Percentiles rank a stretch among this genome's conserved stretches.
phyloP scores from a whole-genome alignment of 768 basidiomycete genomes.

The Leccinum sublutescens region DNA sequence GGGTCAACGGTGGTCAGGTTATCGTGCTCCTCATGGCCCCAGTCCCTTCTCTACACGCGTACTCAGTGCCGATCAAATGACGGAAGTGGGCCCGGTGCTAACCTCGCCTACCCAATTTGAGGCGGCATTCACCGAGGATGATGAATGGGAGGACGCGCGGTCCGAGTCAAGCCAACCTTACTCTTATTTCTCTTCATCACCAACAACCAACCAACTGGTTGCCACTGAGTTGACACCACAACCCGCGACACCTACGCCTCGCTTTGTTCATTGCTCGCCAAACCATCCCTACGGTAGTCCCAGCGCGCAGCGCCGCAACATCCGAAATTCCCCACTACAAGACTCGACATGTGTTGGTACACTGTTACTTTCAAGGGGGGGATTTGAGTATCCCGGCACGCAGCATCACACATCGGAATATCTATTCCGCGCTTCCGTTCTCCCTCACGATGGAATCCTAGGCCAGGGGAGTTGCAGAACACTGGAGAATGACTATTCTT shows the following conservation, averaged over 20 bases:
- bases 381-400: neutral
- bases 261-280: neutral
- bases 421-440: neutral
- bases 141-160: constrained; percentile 16
- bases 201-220: constrained; percentile 7
- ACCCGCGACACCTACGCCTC: neutral
- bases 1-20: constrained; percentile 32
- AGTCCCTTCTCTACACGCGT: constrained; percentile 25
- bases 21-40: constrained; percentile 24
- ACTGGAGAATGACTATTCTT: neutral
- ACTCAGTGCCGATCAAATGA: constrained; percentile 20
- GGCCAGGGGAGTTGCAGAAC: neutral
- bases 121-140: constrained; percentile 15
- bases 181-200: constrained; percentile 10
- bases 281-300: neutral
- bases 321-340: constrained; percentile 1
- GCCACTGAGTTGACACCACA: neutral
- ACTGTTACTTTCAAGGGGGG: neutral
- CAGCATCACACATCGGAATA: neutral
- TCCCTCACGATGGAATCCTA: neutral
- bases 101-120: constrained; percentile 27
- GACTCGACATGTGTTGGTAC: neutral
- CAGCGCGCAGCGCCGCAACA: neutral
- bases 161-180: constrained; percentile 15
- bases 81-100: constrained; percentile 18